Evolutionary conservation across 2,329 filamentous ascomycete species (phyloP).

Genomic region (Hypoxylon sp.): DNA sequence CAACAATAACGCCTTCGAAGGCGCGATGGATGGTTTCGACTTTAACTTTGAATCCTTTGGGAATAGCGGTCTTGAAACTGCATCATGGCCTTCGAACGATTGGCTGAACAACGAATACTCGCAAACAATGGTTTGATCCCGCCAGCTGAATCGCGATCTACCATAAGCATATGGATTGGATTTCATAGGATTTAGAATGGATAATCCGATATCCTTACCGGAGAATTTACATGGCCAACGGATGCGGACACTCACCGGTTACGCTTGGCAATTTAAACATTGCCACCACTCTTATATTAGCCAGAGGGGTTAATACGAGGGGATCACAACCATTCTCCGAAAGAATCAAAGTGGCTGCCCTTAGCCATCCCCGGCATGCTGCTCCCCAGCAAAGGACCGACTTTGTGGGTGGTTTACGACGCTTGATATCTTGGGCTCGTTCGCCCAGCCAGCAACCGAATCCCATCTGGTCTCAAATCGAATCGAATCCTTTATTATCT

Average conservation of each 20-base stretch:
- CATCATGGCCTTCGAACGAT: slow-evolving; percentile 55
- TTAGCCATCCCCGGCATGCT: background rate
- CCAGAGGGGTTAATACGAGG: slow-evolving; percentile 27
- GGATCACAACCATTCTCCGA: background rate
- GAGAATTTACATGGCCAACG: background rate
- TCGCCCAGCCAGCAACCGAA: background rate
- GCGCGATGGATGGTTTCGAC: slow-evolving; percentile 63
- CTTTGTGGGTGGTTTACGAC: background rate
- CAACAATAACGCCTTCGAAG: slow-evolving; percentile 67
- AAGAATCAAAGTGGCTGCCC: background rate
- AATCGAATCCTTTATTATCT: background rate
- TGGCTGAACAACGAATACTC: slow-evolving; percentile 54
- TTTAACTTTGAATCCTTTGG: slow-evolving; percentile 64
- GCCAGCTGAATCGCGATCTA: background rate
- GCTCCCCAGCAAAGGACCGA: too few species aligned
- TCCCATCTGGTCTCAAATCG: background rate
- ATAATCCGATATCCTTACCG: background rate
- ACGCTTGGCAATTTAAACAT: slow-evolving; percentile 32
- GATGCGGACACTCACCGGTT: background rate
- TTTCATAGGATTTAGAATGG: background rate
- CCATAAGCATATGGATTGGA: background rate
- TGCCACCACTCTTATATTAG: slow-evolving; percentile 26
- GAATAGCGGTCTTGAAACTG: slow-evolving; percentile 53
- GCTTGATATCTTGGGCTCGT: background rate
- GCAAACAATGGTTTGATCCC: slow-evolving; percentile 50